Base-by-base conservation (phyloP, 352 stramenopile species). In the Globisporangium orthogonon region DNA sequence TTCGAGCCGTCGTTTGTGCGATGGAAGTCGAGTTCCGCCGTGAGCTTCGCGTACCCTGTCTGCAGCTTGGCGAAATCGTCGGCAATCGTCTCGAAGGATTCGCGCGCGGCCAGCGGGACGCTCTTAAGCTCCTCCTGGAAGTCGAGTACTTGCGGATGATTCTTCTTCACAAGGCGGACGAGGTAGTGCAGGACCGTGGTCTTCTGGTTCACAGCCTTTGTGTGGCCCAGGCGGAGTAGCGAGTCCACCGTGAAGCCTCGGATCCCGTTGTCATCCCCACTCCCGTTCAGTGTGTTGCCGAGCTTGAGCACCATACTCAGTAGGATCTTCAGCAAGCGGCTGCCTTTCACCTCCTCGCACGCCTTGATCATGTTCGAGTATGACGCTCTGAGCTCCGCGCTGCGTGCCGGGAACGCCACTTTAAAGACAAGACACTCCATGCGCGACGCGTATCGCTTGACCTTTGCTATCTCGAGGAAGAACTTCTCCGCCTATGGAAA, bases 171-270 rank as follows among this genome's bases (percentile, higher is more conserved):
- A 4, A 99, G 61, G 49, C 95, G 96, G 6, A 98, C 91, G 11
- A 99, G 71, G 68, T 99, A 99, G 59, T 98, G 94, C n/a, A 99
- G 73, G 33, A 98, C 94, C 14, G 93, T 98, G 14, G 96, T 99
- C 67, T 98, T 98, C 65, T 98, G 95, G 65, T 99, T 91, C 23
- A 92, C 74, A 6, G 96, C 98, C 67, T 98, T 98, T 46, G 97
- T 98, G 64, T 98, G 79, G 0, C 78, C 82, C 23, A 86, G 93
- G 33, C 82, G 95, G 2, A 98, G 69, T 13, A 99, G 63, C 14
- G 95, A 97, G 71, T 99, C 95, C 4, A 99, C 83, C 0, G 91
- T 98, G 65, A 99, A 98, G 4, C 94, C 96, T 46, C 91, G 88
- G 33, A 97, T 97, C 52, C 87, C 85, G 33, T 87, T 86, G 28